A percentile compares a stretch with the other conserved stretches of the same genome.
Conservation (phyloP, 257 asterid species). For the Paraleonurus japonicus region DNA sequence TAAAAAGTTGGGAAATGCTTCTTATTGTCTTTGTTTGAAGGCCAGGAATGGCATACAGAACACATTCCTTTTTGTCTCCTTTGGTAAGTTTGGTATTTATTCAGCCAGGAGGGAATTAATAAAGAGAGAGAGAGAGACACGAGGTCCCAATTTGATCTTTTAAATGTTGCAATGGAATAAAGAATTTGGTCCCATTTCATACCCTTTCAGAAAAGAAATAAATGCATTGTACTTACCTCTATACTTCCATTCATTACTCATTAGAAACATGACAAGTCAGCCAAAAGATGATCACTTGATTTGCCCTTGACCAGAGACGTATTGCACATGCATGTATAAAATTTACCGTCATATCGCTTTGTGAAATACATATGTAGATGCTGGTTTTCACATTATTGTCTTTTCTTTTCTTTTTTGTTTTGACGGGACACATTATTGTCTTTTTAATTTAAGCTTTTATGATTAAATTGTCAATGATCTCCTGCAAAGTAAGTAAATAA, state of each 20-base stretch:
- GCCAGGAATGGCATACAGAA: constrained; percentile 62
- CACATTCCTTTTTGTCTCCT: constrained; percentile 68
- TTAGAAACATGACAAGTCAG: constrained; percentile 39
- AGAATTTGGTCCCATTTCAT: constrained; percentile 37
- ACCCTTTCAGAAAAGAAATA: constrained; percentile 34
- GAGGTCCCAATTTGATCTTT: constrained; percentile 43
- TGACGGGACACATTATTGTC: constrained; percentile 10
- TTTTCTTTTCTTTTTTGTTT: too few species aligned
- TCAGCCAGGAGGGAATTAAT: constrained; percentile 48
- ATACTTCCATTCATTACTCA: constrained; percentile 41
- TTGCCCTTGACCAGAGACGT: constrained; percentile 32
- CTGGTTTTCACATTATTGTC: constrained; percentile 14
- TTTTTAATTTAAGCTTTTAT: neutral
- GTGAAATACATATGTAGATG: neutral
- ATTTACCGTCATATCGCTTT: too few species aligned
- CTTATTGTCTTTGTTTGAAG: constrained; percentile 59
- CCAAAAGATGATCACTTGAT: constrained; percentile 35
- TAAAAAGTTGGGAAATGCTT: constrained; percentile 34
- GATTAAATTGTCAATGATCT: constrained; percentile 21
- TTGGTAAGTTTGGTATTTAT: constrained; percentile 63
- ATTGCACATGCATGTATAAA: constrained; percentile 28
- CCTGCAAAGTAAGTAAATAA: constrained; percentile 22
- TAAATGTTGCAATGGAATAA: constrained; percentile 44
- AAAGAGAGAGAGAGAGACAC: constrained; percentile 34
- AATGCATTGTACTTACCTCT: constrained; percentile 50